Evolutionary conservation across 1,139 yeast genomes (phyloP), one percentile per base, ranked within the genome.

Genomic region (Trichomonascaceae sp.): DNA sequence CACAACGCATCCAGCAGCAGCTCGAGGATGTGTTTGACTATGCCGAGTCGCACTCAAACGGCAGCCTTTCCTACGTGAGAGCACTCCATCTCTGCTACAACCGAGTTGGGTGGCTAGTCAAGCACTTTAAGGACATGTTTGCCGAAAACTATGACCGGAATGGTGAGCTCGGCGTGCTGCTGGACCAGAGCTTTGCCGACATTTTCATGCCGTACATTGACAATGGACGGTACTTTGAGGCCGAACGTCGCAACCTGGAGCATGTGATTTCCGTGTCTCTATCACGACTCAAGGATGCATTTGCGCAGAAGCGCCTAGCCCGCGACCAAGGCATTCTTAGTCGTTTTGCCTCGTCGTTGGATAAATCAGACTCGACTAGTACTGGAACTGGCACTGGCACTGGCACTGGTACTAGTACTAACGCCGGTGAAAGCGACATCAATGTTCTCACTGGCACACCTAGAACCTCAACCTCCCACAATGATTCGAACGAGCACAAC

Each of bases 51-150:
- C 63, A 71, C 5, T 72, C 84, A 17, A n/a, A n/a, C n/a, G n/a
- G n/a, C n/a, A 64, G 74, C 2, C 59, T 89, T 37, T 85, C 94
- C 0, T 87, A 80, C 52, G 74, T 85, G 5, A 68, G 97, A 46
- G 67, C 79, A 1, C 59, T 89, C 27, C 85, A 82, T 55, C 64
- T 75, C 2, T 61, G 80, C 17, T 78, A 74, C 50, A 66, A 69
- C 0, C 57, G 71, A 30, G 63, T 80, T 3, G 72, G 74, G n/a
- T 71, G 68, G 29, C 70, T 79, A 47, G 75, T 81, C 1, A 71
- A 71, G 39, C 74, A 73, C 37, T 61, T 87, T 39, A 77, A 80
- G 46, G 75, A 72, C 9, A 71, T 69, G 36, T 60, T 75, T 27
- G 13, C 59, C 38, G 40, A 42, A 30, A 45, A 42, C 3, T 8